Base-by-base conservation (phyloP, 2,329 filamentous ascomycete genomes). In the Pseudogymnoascus sp. region DNA sequence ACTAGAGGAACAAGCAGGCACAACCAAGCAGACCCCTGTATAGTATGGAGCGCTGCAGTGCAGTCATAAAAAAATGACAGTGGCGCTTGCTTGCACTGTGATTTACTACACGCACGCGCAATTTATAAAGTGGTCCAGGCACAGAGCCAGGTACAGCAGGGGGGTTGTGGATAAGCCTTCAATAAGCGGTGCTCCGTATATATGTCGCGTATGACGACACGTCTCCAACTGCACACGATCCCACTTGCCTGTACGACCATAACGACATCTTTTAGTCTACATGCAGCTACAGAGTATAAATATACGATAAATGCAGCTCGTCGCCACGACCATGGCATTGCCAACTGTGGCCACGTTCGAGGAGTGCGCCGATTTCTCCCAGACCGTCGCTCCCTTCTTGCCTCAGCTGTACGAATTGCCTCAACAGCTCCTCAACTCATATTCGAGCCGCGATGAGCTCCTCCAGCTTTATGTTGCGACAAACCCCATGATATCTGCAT, bases 401-500 rank as follows among this genome's bases (percentile, higher is more conserved):
- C 79, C 84, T 8, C 87, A 92, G 74, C 79, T 93, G 63, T 83
- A 84, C 72, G 80, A 85, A 70, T 82, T 96, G 34, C 90, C 91
- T 9, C 78, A 82, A 63, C 84, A 85, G 68, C 73, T 90, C 62
- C 73, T 85, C 65, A 82, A 84, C 60, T 84, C 83, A 68, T 78
- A 85, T 66, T 80, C 81, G 67, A 85, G 84, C 72, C 76, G 82
- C 36, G 81, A 85, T 61, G 84, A 79, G 61, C 78, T 97, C 62
- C 80, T 85, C 69, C 79, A 86, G 56, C 77, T 96, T 63, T 99
- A 97, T 71, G 74, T 89, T 63, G 81, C 86, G 59, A 97, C 93
- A 16, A 97, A 99, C 73, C 95, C 95, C 0, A 79, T 96, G 43
- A 81, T 96, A 28, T 87, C 85, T 0, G 89, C 85, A 2, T 82